Conservation (phyloP, 2,329 filamentous ascomycete genomes). For the Beauveria brongniartii region DNA sequence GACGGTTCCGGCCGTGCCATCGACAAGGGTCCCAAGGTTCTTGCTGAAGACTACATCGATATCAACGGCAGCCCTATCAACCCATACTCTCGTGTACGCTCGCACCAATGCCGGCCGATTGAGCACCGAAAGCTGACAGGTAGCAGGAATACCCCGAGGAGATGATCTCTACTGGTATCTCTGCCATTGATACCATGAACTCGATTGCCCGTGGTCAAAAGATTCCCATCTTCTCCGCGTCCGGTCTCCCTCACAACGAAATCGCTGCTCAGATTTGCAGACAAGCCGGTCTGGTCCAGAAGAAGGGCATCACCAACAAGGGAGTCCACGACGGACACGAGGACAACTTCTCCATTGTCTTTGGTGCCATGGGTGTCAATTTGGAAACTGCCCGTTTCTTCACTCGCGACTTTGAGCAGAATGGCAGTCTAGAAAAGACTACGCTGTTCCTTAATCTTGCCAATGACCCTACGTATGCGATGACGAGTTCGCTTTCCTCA, state of each 20-base stretch:
- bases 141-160: slow-evolving; percentile 91
- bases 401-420: slow-evolving; percentile 97
- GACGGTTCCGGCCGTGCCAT: slow-evolving; percentile 97
- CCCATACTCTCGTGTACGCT: slow-evolving; percentile 81
- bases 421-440: slow-evolving; percentile 93
- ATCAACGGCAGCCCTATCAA: slow-evolving; percentile 99
- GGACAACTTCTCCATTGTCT: slow-evolving; percentile 99
- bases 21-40: slow-evolving; percentile 96
- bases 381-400: slow-evolving; percentile 98
- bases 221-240: slow-evolving; percentile 98
- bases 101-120: neutral
- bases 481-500: neutral
- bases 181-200: slow-evolving; percentile 97
- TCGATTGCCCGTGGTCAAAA: slow-evolving; percentile 97
- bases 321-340: slow-evolving; percentile 93
- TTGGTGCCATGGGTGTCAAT: slow-evolving; percentile 99
- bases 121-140: slow-evolving; percentile 14
- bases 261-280: slow-evolving; percentile 98
- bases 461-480: slow-evolving; percentile 90
- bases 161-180: slow-evolving; percentile 99
- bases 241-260: slow-evolving; percentile 98
- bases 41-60: slow-evolving; percentile 96
- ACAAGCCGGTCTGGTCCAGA: slow-evolving; percentile 85
- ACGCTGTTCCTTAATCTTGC: slow-evolving; percentile 98
- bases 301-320: slow-evolving; percentile 75